A percentile compares a stretch with the other conserved stretches of the same genome.
phyloP scores from a whole-genome alignment of 1,284 basidiomycete species.

The Leccinum subatratum region DNA sequence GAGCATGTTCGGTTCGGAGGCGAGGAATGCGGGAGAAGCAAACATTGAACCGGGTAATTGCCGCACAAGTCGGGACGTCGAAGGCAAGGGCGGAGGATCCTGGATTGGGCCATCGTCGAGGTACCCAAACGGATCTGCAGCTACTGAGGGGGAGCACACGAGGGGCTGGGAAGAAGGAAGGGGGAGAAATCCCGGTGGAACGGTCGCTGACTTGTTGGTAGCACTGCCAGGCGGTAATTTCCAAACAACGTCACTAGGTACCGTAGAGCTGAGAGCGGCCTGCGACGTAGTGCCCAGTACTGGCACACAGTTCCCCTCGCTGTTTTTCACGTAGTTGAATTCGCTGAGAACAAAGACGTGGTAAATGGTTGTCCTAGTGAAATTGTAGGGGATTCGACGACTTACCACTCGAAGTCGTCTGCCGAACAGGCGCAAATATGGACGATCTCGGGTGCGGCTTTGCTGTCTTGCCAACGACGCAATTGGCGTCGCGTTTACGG shows the following conservation, averaged over 20 bases:
- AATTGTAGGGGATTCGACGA: conserved; percentile 6
- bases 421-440: conserved; percentile 69
- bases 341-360: conserved; percentile 49
- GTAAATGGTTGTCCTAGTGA: not conserved
- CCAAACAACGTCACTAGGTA: not conserved
- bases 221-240: not conserved
- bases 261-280: conserved; percentile 5
- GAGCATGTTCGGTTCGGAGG: conserved; percentile 37
- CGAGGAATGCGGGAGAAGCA: conserved; percentile 34
- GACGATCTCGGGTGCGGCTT: conserved; percentile 51
- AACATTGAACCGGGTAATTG: conserved; percentile 34
- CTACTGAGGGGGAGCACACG: conserved; percentile 11
- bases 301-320: conserved; percentile 69
- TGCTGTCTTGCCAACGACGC: conserved; percentile 70
- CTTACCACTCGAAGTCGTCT: conserved; percentile 89
- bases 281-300: conserved; percentile 58
- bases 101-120: conserved; percentile 36
- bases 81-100: conserved; percentile 24
- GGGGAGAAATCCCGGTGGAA: not conserved
- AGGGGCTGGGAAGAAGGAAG: not conserved
- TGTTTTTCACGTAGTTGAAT: conserved; percentile 79
- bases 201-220: not conserved
- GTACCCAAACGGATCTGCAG: conserved; percentile 52
- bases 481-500: conserved; percentile 73
- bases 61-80: conserved; percentile 33